Base-by-base conservation (phyloP, 257 asterid genomes). In the Solanum bukasovii region DNA sequence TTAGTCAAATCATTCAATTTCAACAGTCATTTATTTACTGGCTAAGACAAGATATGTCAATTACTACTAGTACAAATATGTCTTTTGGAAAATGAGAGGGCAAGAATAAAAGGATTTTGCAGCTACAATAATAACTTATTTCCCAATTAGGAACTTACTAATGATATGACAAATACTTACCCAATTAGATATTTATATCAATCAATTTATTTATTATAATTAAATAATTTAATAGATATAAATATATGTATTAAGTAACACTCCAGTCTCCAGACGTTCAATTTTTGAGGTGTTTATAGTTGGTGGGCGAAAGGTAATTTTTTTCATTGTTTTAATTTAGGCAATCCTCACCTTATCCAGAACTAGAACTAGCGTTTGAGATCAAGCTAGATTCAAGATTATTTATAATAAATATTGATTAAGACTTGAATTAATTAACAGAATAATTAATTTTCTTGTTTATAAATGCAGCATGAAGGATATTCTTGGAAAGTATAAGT, bases 401-500 rank as follows among this genome's bases (percentile, higher is more conserved):
- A 14, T 70, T 29, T 29, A 27, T 56, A 56, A 27, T 56, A 56
- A 20, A 56, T 56, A 7, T 56, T 5, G 61, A 8, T 35, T 8
- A 37, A 20, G 3, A 67, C 12, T 85, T 84, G 65, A 65, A 65
- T 29, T 65, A 23, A 65, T 29, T 38, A 1, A 65, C 1, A 8
- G 6, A 38, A 40, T 38, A 25, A 61, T 40, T 33, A 25, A 4
- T 85, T 25, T 14, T 14, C 27, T 40, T 29, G 6, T 85, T 67
- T 33, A 31, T 67, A 77, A 25, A 78, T 85, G 81, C 88, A 91
- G 93, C 91, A 90, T 90, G 90, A 84, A 40, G 77, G 91, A 90
- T 83, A 87, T 86, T 25, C 92, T 91, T 56, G 92, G 70, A 78
- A 91, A 90, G 63, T 91, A 91, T 16, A 90, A 85, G 87, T 33